Evolutionary conservation across 1,139 yeast genomes (phyloP).

Genomic region (Saccharomyces hybrid): DNA sequence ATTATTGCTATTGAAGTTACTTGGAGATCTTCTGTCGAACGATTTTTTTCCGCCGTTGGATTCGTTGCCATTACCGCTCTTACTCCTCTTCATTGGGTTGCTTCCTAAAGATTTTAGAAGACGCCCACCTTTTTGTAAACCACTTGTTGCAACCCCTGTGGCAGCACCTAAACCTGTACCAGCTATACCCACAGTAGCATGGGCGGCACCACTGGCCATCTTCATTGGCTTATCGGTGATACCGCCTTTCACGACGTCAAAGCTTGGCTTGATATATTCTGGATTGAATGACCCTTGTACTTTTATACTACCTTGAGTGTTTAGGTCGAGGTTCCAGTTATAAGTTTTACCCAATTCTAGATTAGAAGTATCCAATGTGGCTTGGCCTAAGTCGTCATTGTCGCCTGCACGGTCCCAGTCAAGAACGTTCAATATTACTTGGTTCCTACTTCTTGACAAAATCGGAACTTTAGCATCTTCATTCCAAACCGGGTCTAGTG

Average conservation of each 20-base stretch:
- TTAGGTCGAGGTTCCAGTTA: constrained; percentile 43
- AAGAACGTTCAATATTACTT: constrained; percentile 43
- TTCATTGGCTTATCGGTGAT: constrained; percentile 44
- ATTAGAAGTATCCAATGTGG: constrained; percentile 42
- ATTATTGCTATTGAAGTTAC: no score
- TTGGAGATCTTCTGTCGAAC: constrained; percentile 1
- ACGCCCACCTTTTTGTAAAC: constrained; percentile 41
- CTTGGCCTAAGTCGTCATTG: constrained; percentile 52
- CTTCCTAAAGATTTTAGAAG: constrained; percentile 26
- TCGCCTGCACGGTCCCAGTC: constrained; percentile 78
- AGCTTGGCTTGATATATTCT: constrained; percentile 57
- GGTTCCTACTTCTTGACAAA: constrained; percentile 53
- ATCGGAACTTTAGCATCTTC: constrained; percentile 53
- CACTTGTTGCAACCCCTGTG: constrained; percentile 34
- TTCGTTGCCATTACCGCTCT: not conserved
- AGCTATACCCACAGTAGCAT: constrained; percentile 34
- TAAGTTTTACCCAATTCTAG: constrained; percentile 42
- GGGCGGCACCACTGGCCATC: constrained; percentile 39
- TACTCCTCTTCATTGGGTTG: constrained; percentile 1
- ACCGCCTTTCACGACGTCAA: constrained; percentile 39
- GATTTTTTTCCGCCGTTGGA: constrained; percentile 1
- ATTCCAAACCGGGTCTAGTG: constrained; percentile 64
- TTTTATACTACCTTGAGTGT: constrained; percentile 54
- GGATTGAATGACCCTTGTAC: constrained; percentile 52
- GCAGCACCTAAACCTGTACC: constrained; percentile 31